These are phyloP conservation scores for Knufia fluminis DNA, from an alignment of 2,329 filamentous ascomycete species.

Conservation along the genomic window DNA sequence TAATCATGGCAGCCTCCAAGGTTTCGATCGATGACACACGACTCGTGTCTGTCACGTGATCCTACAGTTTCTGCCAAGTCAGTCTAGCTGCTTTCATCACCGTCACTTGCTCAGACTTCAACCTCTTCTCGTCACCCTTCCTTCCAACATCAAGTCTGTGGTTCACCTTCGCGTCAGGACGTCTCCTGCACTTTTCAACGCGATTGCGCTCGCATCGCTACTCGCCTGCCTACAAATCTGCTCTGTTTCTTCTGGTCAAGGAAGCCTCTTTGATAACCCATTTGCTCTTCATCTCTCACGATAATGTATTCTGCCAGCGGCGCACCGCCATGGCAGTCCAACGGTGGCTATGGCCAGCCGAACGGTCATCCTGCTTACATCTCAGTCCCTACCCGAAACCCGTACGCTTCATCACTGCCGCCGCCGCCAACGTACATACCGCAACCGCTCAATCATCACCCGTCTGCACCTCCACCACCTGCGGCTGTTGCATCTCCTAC, in stretches of 20 bases:
- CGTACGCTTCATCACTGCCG: constrained; percentile 37
- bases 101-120: not conserved
- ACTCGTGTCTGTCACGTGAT: no score
- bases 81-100: not conserved
- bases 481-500: constrained; percentile 30
- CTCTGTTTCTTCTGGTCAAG: not conserved
- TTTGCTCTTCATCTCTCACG: not conserved
- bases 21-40: not conserved
- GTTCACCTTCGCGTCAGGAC: not conserved
- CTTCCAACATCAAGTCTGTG: not conserved
- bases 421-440: constrained; percentile 24
- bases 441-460: constrained; percentile 22
- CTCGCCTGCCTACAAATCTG: not conserved
- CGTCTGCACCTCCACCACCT: constrained; percentile 23
- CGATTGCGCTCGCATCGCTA: not conserved
- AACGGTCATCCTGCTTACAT: constrained; percentile 48
- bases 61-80: not conserved
- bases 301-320: constrained; percentile 23
- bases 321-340: constrained; percentile 19
- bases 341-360: constrained; percentile 14
- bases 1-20: not conserved
- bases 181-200: not conserved
- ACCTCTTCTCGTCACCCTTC: not conserved
- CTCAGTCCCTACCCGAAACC: constrained; percentile 53
- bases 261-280: not conserved